phyloP scores from a whole-genome alignment of 805 yeast species.

The Clavispora carvajalis region DNA sequence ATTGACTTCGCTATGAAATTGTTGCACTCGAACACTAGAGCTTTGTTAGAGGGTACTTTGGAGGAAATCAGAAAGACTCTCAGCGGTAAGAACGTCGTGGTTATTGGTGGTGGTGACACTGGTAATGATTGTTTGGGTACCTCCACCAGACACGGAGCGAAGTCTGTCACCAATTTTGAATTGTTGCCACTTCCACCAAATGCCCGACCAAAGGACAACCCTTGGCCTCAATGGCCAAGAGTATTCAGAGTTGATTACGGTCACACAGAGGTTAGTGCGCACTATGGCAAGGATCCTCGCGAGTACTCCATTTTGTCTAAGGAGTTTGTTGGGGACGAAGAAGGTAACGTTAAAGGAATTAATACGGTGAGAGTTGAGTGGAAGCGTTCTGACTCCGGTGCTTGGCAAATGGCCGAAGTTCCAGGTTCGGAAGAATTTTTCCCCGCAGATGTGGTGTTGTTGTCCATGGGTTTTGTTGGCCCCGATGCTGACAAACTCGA shows the following conservation, averaged over 20 bases:
- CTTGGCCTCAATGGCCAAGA: slow-evolving; percentile 99
- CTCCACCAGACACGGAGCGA: slow-evolving; percentile 94
- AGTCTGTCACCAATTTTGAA: slow-evolving; percentile 90
- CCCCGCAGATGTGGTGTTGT: slow-evolving; percentile 89
- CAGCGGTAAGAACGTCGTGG: slow-evolving; percentile 86
- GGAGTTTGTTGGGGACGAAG: slow-evolving; percentile 92
- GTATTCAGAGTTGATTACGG: slow-evolving; percentile 97
- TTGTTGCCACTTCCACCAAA: slow-evolving; percentile 88
- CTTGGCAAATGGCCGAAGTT: slow-evolving; percentile 98
- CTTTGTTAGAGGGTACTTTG: slow-evolving; percentile 74
- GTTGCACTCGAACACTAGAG: slow-evolving; percentile 82
- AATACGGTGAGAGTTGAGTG: slow-evolving; percentile 97
- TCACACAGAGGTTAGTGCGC: slow-evolving; percentile 89
- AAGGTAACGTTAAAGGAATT: slow-evolving; percentile 92
- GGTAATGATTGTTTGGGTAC: slow-evolving; percentile 99
- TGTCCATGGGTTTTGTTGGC: slow-evolving; percentile 97
- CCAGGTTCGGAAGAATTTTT: slow-evolving; percentile 92
- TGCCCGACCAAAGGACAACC: slow-evolving; percentile 85
- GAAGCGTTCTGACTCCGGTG: slow-evolving; percentile 92
- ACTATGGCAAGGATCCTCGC: slow-evolving; percentile 96
- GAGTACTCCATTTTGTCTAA: slow-evolving; percentile 93
- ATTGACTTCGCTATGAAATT: slow-evolving; percentile 94
- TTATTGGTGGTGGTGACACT: slow-evolving; percentile 99
- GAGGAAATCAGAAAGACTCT: slow-evolving; percentile 67
- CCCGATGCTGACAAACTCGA: slow-evolving; percentile 81